A percentile compares a stretch with the other conserved stretches of the same genome.
These are phyloP conservation scores for Phoma herbarum DNA, from an alignment of 2,329 filamentous ascomycete genomes.

Conservation along the genomic window DNA sequence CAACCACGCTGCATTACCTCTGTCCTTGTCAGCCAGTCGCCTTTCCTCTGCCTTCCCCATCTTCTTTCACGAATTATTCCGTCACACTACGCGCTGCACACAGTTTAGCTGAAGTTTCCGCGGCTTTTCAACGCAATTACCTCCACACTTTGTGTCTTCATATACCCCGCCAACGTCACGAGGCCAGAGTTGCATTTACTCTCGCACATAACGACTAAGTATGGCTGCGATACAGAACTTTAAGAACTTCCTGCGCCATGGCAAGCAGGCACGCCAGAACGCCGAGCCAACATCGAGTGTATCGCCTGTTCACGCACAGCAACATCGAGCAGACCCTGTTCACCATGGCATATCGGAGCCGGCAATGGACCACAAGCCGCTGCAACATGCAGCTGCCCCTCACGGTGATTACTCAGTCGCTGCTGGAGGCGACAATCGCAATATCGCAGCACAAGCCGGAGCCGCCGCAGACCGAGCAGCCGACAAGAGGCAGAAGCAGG, in stretches of 20 bases:
- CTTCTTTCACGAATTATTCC: slow-evolving; percentile 23
- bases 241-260: slow-evolving; percentile 98
- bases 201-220: slow-evolving; percentile 30
- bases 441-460: slow-evolving; percentile 73
- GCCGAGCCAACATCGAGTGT: slow-evolving; percentile 70
- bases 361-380: slow-evolving; percentile 63
- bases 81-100: slow-evolving; percentile 26
- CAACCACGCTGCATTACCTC: slow-evolving; percentile 35
- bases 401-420: slow-evolving; percentile 69
- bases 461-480: slow-evolving; percentile 70
- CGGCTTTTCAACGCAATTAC: slow-evolving; percentile 22
- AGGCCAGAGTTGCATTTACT: slow-evolving; percentile 25
- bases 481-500: slow-evolving; percentile 67
- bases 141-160: slow-evolving; percentile 24
- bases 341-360: slow-evolving; percentile 67
- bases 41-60: slow-evolving; percentile 21
- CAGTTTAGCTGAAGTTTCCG: slow-evolving; percentile 28
- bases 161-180: slow-evolving; percentile 30
- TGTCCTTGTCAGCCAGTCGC: slow-evolving; percentile 29
- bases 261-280: slow-evolving; percentile 86
- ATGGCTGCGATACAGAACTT: slow-evolving; percentile 89
- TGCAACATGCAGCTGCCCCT: slow-evolving; percentile 60
- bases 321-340: slow-evolving; percentile 63
- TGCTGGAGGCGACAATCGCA: slow-evolving; percentile 68
- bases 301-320: slow-evolving; percentile 68